Percentiles rank a stretch among this genome's conserved stretches.
These are phyloP conservation scores for Calendula officinalis DNA, from an alignment of 129 eudicot genomes.

Conservation along the genomic window DNA sequence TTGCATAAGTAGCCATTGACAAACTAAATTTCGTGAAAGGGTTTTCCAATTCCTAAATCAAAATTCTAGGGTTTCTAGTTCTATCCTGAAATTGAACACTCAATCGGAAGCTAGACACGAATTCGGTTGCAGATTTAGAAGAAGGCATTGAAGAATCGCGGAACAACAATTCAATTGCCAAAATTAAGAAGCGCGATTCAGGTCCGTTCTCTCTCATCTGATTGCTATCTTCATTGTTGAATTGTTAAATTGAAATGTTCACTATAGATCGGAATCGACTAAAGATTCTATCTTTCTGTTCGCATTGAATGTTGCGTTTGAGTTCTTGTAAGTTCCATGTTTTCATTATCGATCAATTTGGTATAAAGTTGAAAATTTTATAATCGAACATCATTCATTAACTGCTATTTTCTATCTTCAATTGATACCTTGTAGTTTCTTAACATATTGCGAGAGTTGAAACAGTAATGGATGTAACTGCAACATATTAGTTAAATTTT, in stretches of 20 bases:
- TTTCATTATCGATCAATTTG: conserved; percentile 21
- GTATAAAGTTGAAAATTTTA: conserved; percentile 7
- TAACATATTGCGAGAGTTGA: conserved; percentile 5
- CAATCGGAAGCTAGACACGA: conserved; percentile 23
- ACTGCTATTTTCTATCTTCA: background rate
- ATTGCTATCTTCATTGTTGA: conserved; percentile 20
- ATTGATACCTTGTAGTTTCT: background rate
- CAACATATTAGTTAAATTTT: conserved; percentile 13
- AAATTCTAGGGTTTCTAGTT: conserved; percentile 35
- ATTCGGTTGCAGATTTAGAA: background rate
- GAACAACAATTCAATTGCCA: conserved; percentile 15
- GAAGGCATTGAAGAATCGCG: conserved; percentile 11
- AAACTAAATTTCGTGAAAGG: background rate
- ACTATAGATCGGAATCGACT: conserved; percentile 19
- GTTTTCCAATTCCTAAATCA: conserved; percentile 31
- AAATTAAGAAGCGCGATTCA: conserved; percentile 32
- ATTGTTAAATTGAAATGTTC: conserved; percentile 10
- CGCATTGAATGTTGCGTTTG: background rate
- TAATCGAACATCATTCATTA: background rate
- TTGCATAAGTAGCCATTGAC: too few relatives aligned
- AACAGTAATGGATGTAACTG: conserved; percentile 16
- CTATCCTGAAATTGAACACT: background rate
- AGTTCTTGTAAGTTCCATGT: conserved; percentile 11
- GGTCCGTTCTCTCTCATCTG: conserved; percentile 30
- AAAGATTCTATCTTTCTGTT: background rate